These are phyloP conservation scores for Alternaria brassicicola DNA, from an alignment of 2,329 filamentous ascomycete genomes.

Conservation along the genomic window DNA sequence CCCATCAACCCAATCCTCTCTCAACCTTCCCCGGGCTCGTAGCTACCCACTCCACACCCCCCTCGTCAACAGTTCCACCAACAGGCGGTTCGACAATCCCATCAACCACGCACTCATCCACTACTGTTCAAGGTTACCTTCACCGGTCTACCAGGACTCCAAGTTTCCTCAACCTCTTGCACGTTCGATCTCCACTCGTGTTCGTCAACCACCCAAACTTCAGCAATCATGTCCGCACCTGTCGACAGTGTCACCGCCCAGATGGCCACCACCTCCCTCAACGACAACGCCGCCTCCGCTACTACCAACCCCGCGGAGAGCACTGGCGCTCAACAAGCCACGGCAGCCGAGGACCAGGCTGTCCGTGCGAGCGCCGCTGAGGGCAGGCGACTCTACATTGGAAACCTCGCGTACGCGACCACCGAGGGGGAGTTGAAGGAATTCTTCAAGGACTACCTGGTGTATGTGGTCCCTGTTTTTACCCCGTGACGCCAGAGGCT, in stretches of 20 bases:
- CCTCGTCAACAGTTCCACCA: constrained; percentile 59
- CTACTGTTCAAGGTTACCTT: constrained; percentile 50
- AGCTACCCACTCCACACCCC: constrained; percentile 60
- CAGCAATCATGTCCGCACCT: constrained; percentile 79
- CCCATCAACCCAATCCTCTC: constrained; percentile 41
- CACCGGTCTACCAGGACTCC: constrained; percentile 50
- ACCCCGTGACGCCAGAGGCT: constrained; percentile 22
- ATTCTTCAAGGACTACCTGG: constrained; percentile 99
- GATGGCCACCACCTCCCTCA: constrained; percentile 69
- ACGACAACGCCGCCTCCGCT: constrained; percentile 51
- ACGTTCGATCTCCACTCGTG: constrained; percentile 54
- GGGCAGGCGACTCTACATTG: constrained; percentile 99
- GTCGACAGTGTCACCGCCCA: constrained; percentile 79
- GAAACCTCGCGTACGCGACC: constrained; percentile 99
- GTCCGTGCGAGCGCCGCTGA: constrained; percentile 97
- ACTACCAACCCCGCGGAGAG: constrained; percentile 53
- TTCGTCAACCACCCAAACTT: constrained; percentile 59
- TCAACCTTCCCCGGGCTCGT: constrained; percentile 50
- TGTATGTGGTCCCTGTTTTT: constrained; percentile 69
- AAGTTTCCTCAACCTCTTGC: constrained; percentile 51
- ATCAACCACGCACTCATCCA: constrained; percentile 36
- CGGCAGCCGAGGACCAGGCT: constrained; percentile 81
- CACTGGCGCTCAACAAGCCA: constrained; percentile 65
- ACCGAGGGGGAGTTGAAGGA: constrained; percentile 99
- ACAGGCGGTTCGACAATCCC: constrained; percentile 54